Conservation (phyloP, 129 eudicot genomes). For the Flaveria bidentis region DNA sequence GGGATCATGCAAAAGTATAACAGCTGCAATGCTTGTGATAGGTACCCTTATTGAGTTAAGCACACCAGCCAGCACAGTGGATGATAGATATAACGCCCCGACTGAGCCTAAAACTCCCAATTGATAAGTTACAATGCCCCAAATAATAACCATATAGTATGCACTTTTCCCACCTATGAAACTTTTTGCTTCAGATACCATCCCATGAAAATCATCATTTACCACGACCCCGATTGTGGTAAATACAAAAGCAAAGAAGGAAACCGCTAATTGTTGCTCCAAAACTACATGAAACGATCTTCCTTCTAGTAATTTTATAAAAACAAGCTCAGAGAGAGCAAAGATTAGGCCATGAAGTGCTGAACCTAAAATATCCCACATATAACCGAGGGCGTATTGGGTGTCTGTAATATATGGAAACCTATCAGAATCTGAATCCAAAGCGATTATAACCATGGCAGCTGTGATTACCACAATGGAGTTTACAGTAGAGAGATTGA, state of each 20-base stretch:
- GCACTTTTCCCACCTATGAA: slow-evolving; percentile 68
- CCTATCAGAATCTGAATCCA: slow-evolving; percentile 77
- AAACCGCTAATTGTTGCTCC: slow-evolving; percentile 93
- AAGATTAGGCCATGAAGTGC: slow-evolving; percentile 92
- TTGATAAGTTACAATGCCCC: slow-evolving; percentile 77
- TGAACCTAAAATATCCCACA: slow-evolving; percentile 80
- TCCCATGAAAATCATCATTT: slow-evolving; percentile 51
- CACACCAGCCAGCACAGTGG: slow-evolving; percentile 86
- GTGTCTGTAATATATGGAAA: slow-evolving; percentile 48
- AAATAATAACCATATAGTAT: slow-evolving; percentile 64
- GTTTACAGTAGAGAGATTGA: slow-evolving; percentile 71
- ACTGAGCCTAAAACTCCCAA: slow-evolving; percentile 82
- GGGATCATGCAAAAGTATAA: slow-evolving; percentile 73
- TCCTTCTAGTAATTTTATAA: slow-evolving; percentile 61
- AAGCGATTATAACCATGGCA: slow-evolving; percentile 80
- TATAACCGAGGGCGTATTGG: slow-evolving; percentile 68
- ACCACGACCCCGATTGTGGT: slow-evolving; percentile 70
- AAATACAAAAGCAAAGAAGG: slow-evolving; percentile 68
- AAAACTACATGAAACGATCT: slow-evolving; percentile 79
- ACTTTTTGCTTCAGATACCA: slow-evolving; percentile 58
- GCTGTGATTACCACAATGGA: slow-evolving; percentile 74
- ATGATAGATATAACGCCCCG: slow-evolving; percentile 68
- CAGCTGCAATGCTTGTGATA: slow-evolving; percentile 86
- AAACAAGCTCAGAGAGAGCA: slow-evolving; percentile 84
- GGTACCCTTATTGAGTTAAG: slow-evolving; percentile 88